Percentiles rank a stretch among this genome's conserved stretches.
Evolutionary conservation across 768 basidiomycete genomes (phyloP).

Genomic region (Lactifluus echinatus): DNA sequence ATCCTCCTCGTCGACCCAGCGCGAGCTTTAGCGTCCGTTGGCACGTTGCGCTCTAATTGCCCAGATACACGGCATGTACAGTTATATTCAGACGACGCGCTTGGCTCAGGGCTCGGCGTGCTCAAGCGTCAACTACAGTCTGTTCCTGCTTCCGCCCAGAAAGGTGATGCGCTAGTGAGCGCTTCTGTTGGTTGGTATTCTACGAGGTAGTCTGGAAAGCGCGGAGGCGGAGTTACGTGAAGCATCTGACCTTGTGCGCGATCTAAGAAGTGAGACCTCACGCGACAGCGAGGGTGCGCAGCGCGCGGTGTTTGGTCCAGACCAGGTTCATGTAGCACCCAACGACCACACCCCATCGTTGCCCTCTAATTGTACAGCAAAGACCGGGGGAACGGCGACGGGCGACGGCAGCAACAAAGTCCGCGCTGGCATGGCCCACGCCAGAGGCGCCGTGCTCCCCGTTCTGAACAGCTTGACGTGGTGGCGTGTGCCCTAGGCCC

Average conservation of each 20-base stretch:
- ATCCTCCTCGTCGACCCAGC: conserved; percentile 48
- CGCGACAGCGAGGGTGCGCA: not conserved
- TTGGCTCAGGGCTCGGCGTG: conserved; percentile 37
- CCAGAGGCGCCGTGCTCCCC: conserved; percentile 3
- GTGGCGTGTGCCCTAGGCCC: conserved; percentile 14
- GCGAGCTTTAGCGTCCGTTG: conserved; percentile 49
- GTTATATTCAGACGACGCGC: conserved; percentile 53
- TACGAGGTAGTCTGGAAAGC: not conserved
- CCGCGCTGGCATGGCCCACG: conserved; percentile 1
- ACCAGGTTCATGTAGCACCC: not conserved
- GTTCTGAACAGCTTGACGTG: conserved; percentile 6
- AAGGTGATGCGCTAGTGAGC: conserved; percentile 9
- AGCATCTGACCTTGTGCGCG: not conserved
- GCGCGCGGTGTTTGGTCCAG: conserved; percentile 7
- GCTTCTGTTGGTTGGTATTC: not conserved
- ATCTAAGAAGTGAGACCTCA: not conserved
- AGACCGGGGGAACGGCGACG: not conserved
- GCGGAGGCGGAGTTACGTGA: conserved; percentile 6
- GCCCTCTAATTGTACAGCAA: not conserved
- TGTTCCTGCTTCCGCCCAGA: not conserved
- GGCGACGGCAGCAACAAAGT: not conserved
- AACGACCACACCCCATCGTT: not conserved
- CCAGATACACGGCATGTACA: conserved; percentile 45
- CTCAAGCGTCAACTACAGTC: conserved; percentile 7
- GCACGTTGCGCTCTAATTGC: conserved; percentile 37